Conservation (phyloP, 2,329 filamentous ascomycete species). For the Calonectria hongkongensis region DNA sequence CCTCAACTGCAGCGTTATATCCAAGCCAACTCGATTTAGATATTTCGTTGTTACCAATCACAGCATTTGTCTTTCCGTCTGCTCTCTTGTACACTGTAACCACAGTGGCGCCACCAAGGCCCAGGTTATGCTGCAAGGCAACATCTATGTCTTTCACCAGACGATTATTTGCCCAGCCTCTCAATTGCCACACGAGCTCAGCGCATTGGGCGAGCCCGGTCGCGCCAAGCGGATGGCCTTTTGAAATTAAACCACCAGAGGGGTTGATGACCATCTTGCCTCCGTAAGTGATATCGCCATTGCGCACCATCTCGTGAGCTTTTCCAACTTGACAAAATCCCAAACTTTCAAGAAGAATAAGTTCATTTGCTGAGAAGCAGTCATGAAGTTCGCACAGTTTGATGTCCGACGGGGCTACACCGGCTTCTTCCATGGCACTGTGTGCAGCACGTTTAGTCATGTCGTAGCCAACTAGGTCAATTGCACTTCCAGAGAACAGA, state of each 20-base stretch:
- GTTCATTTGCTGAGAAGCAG: slow-evolving; percentile 15
- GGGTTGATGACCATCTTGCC: slow-evolving; percentile 8
- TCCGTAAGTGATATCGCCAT: slow-evolving; percentile 2
- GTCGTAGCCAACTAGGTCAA: slow-evolving; percentile 4
- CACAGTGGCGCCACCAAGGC: slow-evolving; percentile 4
- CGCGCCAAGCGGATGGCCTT: slow-evolving; percentile 11
- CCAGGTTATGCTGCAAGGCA: slow-evolving; percentile 15
- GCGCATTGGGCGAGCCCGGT: slow-evolving; percentile 16
- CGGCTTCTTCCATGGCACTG: slow-evolving; percentile 3
- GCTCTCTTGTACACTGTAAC: slow-evolving; percentile 13
- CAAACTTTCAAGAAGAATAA: slow-evolving; percentile 1
- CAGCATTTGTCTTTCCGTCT: slow-evolving; percentile 10
- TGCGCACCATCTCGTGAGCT: slow-evolving; percentile 11
- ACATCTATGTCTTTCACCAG: slow-evolving; percentile 8
- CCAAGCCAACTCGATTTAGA: background rate
- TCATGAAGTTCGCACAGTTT: slow-evolving; percentile 16
- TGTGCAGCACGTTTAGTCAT: slow-evolving; percentile 8
- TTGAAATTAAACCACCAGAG: slow-evolving; percentile 8
- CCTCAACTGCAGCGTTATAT: slow-evolving; percentile 7
- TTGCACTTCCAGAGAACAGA: slow-evolving; percentile 9
- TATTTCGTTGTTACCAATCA: background rate
- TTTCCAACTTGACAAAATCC: slow-evolving; percentile 6
- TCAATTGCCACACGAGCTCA: slow-evolving; percentile 4
- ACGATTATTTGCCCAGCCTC: slow-evolving; percentile 12
- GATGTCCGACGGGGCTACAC: background rate